phyloP scores from a whole-genome alignment of 805 yeast species.

The Novakomyces olei region DNA sequence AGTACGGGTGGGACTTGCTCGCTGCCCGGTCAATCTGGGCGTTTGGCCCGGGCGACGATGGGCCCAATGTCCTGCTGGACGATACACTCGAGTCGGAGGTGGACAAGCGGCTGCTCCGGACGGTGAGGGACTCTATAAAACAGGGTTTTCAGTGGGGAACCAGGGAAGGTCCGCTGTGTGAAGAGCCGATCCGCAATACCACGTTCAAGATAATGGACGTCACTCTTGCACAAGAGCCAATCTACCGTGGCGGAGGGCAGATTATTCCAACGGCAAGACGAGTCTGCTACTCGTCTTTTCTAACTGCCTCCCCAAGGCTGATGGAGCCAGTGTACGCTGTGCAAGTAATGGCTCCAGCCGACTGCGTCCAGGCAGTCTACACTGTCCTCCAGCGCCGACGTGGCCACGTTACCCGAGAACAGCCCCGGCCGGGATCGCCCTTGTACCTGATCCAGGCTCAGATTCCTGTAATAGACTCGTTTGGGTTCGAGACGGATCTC shows the following conservation, averaged over 20 bases:
- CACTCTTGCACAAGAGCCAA: slow-evolving; percentile 25
- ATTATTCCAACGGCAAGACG: slow-evolving; percentile 61
- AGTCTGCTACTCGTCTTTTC: slow-evolving; percentile 62
- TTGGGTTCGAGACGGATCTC: slow-evolving; percentile 75
- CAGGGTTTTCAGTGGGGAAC: slow-evolving; percentile 73
- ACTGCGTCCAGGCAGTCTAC: slow-evolving; percentile 28
- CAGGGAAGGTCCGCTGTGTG: slow-evolving; percentile 81
- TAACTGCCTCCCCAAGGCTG: slow-evolving; percentile 56
- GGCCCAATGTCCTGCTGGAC: slow-evolving; percentile 35
- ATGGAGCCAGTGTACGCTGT: slow-evolving; percentile 63
- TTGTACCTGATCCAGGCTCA: slow-evolving; percentile 36
- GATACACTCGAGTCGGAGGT: slow-evolving; percentile 59
- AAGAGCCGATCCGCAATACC: slow-evolving; percentile 50
- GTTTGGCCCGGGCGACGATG: slow-evolving; percentile 36
- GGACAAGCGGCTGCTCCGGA: slow-evolving; percentile 27
- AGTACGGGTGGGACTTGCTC: slow-evolving; percentile 61
- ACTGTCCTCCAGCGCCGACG: slow-evolving; percentile 39
- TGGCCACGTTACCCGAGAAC: slow-evolving; percentile 31
- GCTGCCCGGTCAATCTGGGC: slow-evolving; percentile 68
- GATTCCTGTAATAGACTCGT: slow-evolving; percentile 74
- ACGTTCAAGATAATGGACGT: slow-evolving; percentile 51
- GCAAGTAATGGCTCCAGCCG: slow-evolving; percentile 31
- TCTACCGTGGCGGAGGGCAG: slow-evolving; percentile 39
- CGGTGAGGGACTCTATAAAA: slow-evolving; percentile 31
- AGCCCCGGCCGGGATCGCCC: slow-evolving; percentile 52